phyloP scores from a whole-genome alignment of 176 grass and related monocot genomes.

The Saccharum officinarum region DNA sequence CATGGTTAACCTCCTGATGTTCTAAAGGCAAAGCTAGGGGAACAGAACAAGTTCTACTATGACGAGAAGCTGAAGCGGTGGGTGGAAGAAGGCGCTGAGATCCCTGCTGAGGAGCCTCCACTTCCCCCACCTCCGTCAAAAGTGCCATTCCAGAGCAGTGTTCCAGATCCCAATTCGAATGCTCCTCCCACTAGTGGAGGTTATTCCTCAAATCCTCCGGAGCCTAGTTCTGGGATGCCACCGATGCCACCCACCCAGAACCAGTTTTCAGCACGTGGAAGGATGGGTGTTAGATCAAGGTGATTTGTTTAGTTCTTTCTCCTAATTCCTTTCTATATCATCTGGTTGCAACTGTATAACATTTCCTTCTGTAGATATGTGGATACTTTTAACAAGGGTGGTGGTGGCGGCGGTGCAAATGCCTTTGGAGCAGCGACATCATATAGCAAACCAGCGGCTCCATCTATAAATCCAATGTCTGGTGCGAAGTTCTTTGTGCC shows the following conservation, averaged over 20 bases:
- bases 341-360: neutral
- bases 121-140: conserved; percentile 81
- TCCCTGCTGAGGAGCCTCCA: conserved; percentile 57
- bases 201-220: conserved; percentile 29
- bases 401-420: conserved; percentile 43
- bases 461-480: conserved; percentile 47
- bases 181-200: conserved; percentile 30
- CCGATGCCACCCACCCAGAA: conserved; percentile 84
- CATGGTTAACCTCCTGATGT: neutral
- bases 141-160: conserved; percentile 52
- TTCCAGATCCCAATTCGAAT: conserved; percentile 52
- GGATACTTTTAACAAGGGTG: conserved; percentile 92
- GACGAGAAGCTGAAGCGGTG: conserved; percentile 95
- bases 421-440: conserved; percentile 28
- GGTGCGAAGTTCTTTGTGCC: conserved; percentile 79
- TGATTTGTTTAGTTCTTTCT: conserved; percentile 18
- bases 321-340: neutral
- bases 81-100: conserved; percentile 80
- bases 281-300: conserved; percentile 88
- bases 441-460: conserved; percentile 56
- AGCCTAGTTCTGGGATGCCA: conserved; percentile 53
- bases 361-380: conserved; percentile 59
- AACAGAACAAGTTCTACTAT: conserved; percentile 88
- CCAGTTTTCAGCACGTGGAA: conserved; percentile 80
- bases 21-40: conserved; percentile 83